Percentiles rank a stretch among this genome's conserved stretches.
phyloP scores from a whole-genome alignment of 208 protist species.

The Trypanosoma avium region DNA sequence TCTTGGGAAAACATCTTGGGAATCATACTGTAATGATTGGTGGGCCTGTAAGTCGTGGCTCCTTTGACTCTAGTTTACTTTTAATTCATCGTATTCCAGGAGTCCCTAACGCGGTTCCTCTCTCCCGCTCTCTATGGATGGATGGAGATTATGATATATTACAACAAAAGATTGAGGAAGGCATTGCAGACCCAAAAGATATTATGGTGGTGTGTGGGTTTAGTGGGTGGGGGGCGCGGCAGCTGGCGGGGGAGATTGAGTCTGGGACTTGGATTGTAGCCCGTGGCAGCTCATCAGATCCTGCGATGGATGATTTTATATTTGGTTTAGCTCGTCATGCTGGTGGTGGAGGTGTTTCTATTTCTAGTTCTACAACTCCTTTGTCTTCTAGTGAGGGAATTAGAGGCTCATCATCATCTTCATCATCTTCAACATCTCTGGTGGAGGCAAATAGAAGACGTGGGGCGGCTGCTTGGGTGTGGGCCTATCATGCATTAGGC shows the following conservation, averaged over 20 bases:
- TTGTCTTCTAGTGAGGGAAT: too few species aligned
- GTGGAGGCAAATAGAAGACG: conserved; percentile 3
- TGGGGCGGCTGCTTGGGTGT: conserved; percentile 44
- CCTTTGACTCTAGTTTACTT: conserved; percentile 67
- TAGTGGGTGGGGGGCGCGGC: conserved; percentile 69
- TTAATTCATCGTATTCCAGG: conserved; percentile 71
- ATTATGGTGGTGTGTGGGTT: conserved; percentile 79
- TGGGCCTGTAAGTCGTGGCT: conserved; percentile 63
- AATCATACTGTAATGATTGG: conserved; percentile 78
- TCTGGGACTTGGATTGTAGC: conserved; percentile 72
- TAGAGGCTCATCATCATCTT: not conserved
- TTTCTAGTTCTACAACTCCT: too few species aligned
- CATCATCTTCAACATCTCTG: not conserved
- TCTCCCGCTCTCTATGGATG: conserved; percentile 63
- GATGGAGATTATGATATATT: conserved; percentile 72
- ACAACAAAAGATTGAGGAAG: conserved; percentile 52
- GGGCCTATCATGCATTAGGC: conserved; percentile 53
- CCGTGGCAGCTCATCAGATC: conserved; percentile 24
- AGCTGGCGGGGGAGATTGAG: conserved; percentile 76
- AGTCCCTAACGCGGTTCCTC: conserved; percentile 55
- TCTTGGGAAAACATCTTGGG: conserved; percentile 56
- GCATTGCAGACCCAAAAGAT: conserved; percentile 49
- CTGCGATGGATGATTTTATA: conserved; percentile 45
- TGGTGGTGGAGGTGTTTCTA: too few species aligned
- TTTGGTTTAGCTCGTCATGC: conserved; percentile 45